Percentiles rank a stretch among this genome's conserved stretches.
Conservation (phyloP, 106 monocot species). For the Allium cepa region DNA sequence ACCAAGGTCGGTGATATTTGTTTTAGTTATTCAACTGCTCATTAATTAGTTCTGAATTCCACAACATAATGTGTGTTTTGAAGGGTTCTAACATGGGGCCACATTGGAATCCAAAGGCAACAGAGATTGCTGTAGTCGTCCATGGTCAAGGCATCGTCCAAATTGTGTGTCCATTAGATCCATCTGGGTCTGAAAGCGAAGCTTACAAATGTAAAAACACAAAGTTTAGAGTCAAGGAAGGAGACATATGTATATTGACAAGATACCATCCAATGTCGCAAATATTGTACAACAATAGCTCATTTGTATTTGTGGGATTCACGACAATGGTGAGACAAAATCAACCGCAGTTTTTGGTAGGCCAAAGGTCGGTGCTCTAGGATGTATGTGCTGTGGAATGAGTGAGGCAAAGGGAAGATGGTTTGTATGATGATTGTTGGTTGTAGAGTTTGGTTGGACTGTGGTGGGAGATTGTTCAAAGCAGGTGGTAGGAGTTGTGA, state of each 20-base stretch:
- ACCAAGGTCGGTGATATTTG: conserved; percentile 36
- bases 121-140: conserved; percentile 57
- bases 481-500: no score
- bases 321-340: conserved; percentile 31
- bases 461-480: no score
- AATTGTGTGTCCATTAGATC: conserved; percentile 29
- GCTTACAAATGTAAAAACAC: conserved; percentile 12
- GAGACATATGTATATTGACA: conserved; percentile 66
- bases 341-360: conserved; percentile 59
- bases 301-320: conserved; percentile 67
- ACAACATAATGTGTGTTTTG: neutral
- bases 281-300: conserved; percentile 59
- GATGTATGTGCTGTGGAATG: no score
- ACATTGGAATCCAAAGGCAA: conserved; percentile 81
- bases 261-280: conserved; percentile 75
- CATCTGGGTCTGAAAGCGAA: conserved; percentile 1
- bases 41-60: neutral
- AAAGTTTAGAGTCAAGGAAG: conserved; percentile 44
- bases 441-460: no score
- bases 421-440: no score
- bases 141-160: conserved; percentile 72
- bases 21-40: neutral
- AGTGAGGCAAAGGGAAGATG: no score
- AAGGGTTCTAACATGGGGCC: conserved; percentile 88
- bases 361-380: conserved; percentile 40